Evolutionary conservation across 2,329 filamentous ascomycete species (phyloP), one percentile per base, ranked within the genome.

Genomic region (Amesomyces nigricolor): DNA sequence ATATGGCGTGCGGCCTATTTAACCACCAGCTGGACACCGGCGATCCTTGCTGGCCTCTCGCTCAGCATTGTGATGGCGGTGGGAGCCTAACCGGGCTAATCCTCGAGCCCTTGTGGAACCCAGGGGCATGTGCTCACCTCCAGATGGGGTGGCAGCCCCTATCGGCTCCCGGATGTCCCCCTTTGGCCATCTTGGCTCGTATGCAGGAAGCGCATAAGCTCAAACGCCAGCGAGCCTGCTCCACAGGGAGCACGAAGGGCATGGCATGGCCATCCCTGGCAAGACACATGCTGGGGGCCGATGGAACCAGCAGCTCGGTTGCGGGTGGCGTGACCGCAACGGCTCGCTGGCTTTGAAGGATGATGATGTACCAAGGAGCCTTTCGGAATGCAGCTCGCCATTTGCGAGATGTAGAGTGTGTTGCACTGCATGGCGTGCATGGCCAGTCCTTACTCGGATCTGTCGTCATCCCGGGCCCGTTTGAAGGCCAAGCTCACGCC

Each of bases 301-400:
- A 52, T 46, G 47, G 56, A 60, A 58, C 58, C 58, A 54, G 14
- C 53, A 57, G 53, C 45, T 54, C 39, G 54, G 59, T 52, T 56
- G 51, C 44, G 19, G 45, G 56, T 58, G 56, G 56, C 48, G 49
- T 55, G 53, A 55, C 56, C 46, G 49, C 37, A 10, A 14, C n/a
- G 9, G 19, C 44, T 40, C 11, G 30, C 47, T 52, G 48, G 51
- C 42, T 37, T 47, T 45, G n/a, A 13, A 26, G 26, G 8, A 35
- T 35, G 32, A 26, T 2, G 22, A 26, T 26, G 4, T 26, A 26
- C 6, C 22, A 26, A 26, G 6, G 14, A 35, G n/a, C 43, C 26
- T 35, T 49, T 17, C 32, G 32, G 53, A 43, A 40, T 54, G 44
- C 32, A 32, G 16, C 17, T 32, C 29, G 37, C 32, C 16, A 56